A percentile compares a stretch with the other conserved stretches of the same genome.
Evolutionary conservation across 768 basidiomycete species (phyloP).

Genomic region (Crucibulum laeve): DNA sequence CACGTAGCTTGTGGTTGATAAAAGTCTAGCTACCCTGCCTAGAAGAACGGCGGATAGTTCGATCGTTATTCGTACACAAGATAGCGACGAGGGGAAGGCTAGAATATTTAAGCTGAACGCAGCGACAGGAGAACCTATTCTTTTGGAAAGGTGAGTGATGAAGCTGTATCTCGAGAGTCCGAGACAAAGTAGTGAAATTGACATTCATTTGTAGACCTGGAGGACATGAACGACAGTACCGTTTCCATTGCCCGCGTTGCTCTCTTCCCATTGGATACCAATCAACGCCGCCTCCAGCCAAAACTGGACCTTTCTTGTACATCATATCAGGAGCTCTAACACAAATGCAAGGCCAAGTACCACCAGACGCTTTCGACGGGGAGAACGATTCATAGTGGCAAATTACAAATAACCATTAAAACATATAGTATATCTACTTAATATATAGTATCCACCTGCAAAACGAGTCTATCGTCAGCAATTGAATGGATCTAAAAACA

Average conservation of each 20-base stretch:
- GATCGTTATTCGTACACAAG: slow-evolving; percentile 74
- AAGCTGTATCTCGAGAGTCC: neutral
- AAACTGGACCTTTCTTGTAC: slow-evolving; percentile 76
- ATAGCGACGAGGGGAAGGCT: slow-evolving; percentile 50
- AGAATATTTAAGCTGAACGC: slow-evolving; percentile 88
- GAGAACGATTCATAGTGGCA: slow-evolving; percentile 29
- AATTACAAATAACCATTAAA: neutral
- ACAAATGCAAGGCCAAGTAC: slow-evolving; percentile 85
- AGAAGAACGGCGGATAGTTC: slow-evolving; percentile 75
- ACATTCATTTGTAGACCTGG: slow-evolving; percentile 36
- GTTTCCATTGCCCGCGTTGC: slow-evolving; percentile 68
- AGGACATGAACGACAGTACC: slow-evolving; percentile 74
- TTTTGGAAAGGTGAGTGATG: slow-evolving; percentile 69
- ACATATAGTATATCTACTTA: neutral
- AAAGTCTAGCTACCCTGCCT: slow-evolving; percentile 62
- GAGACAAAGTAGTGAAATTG: too few relatives aligned
- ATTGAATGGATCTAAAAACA: slow-evolving; percentile 3
- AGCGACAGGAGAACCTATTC: slow-evolving; percentile 57
- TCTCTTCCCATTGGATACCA: slow-evolving; percentile 74
- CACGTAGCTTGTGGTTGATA: slow-evolving; percentile 75
- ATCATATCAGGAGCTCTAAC: slow-evolving; percentile 79
- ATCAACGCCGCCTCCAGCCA: slow-evolving; percentile 67
- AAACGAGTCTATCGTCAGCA: neutral
- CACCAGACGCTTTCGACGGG: slow-evolving; percentile 76
- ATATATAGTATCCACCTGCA: neutral